A percentile compares a stretch with the other conserved stretches of the same genome.
Evolutionary conservation across 148 eudicot genomes (phyloP).

Genomic region (Rhododendron molle): DNA sequence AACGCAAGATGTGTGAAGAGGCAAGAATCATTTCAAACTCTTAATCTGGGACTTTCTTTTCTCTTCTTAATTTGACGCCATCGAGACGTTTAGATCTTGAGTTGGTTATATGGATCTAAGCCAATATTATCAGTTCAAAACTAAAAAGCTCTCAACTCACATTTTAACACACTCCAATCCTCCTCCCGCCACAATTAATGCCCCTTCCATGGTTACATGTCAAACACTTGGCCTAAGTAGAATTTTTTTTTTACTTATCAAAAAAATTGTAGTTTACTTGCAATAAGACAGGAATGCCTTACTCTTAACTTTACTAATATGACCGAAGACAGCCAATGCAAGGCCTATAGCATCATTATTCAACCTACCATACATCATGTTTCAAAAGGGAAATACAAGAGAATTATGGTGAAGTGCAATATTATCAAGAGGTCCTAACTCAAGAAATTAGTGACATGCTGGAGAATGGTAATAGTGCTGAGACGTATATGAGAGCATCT

Average conservation of each 20-base stretch:
- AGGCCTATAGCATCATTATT: neutral
- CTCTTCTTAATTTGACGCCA: neutral
- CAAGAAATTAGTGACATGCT: neutral
- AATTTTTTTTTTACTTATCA: too few species aligned
- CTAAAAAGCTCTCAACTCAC: neutral
- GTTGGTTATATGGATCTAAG: neutral
- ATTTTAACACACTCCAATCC: neutral
- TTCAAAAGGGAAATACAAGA: neutral
- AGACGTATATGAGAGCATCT: neutral
- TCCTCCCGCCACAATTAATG: neutral
- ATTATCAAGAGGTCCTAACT: too few species aligned
- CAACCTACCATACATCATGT: neutral
- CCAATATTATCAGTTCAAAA: neutral
- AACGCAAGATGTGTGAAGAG: neutral
- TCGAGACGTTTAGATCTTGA: neutral
- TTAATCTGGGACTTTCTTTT: neutral
- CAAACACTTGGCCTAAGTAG: neutral
- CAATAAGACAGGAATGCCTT: neutral
- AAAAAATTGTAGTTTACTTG: neutral
- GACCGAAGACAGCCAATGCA: neutral
- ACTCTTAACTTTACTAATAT: neutral
- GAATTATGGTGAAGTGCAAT: too few species aligned
- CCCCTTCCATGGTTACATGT: neutral
- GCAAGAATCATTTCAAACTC: neutral
- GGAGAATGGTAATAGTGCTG: neutral